These are phyloP conservation scores for Cladosporium sphaerospermum DNA, from an alignment of 2,329 filamentous ascomycete genomes.

Conservation along the genomic window DNA sequence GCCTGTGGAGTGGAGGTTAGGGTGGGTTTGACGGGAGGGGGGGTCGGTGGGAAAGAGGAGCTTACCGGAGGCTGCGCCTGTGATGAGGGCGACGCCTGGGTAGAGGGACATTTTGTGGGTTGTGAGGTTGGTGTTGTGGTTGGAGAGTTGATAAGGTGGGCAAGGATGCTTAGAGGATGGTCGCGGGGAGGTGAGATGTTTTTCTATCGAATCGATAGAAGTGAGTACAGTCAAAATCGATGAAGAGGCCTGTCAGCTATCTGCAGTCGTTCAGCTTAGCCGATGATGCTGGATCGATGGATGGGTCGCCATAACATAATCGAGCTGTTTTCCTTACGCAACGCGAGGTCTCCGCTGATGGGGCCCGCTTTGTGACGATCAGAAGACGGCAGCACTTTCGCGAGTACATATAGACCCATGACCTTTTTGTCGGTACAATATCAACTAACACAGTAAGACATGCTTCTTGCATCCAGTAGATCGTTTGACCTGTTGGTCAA, in stretches of 20 bases:
- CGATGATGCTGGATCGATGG: not conserved
- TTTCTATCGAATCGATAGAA: no score
- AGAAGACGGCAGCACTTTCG: constrained; percentile 11
- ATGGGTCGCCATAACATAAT: not conserved
- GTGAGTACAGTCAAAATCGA: no score
- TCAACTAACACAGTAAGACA: no score
- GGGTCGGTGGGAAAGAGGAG: not conserved
- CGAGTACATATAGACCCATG: no score
- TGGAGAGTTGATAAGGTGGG: no score
- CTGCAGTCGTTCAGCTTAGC: not conserved
- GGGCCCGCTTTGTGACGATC: constrained; percentile 27
- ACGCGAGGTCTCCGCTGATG: not conserved
- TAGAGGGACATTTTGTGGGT: constrained; percentile 20
- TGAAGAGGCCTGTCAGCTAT: no score
- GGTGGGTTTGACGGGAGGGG: not conserved
- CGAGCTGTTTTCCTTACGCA: constrained; percentile 9
- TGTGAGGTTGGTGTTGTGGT: not conserved
- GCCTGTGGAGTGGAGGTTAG: constrained; percentile 23
- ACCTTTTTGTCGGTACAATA: no score
- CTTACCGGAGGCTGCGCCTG: constrained; percentile 30
- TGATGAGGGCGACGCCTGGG: constrained; percentile 29
- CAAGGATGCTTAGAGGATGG: no score
- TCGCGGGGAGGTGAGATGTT: no score
- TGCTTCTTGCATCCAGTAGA: no score
- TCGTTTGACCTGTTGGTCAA: no score